These are phyloP conservation scores for Colletotrichum agaves DNA, from an alignment of 2,329 filamentous ascomycete species.

Conservation along the genomic window DNA sequence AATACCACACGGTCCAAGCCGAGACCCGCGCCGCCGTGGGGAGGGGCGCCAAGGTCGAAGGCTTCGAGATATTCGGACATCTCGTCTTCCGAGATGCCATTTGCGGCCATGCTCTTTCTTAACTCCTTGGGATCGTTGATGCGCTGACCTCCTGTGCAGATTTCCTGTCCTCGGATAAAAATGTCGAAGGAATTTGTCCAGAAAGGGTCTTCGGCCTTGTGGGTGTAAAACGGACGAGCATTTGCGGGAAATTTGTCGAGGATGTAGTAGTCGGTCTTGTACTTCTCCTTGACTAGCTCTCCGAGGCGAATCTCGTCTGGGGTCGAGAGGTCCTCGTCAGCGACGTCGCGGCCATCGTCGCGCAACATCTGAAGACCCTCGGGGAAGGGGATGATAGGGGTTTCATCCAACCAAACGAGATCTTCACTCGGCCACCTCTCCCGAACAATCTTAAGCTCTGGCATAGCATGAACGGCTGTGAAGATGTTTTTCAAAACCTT, in stretches of 20 bases:
- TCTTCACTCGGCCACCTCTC: constrained; percentile 88
- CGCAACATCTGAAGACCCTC: constrained; percentile 86
- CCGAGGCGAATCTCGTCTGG: constrained; percentile 89
- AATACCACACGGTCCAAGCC: constrained; percentile 90
- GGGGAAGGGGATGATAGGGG: constrained; percentile 81
- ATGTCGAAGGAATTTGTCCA: constrained; percentile 96
- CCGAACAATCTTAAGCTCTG: constrained; percentile 83
- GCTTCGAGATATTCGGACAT: constrained; percentile 93
- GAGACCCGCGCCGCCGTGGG: constrained; percentile 90
- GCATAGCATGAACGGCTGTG: constrained; percentile 54
- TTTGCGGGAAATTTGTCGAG: constrained; percentile 91
- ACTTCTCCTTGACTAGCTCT: constrained; percentile 85
- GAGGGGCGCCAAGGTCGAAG: constrained; percentile 89
- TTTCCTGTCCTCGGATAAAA: constrained; percentile 92
- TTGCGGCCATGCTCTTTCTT: constrained; percentile 79
- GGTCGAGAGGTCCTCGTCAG: constrained; percentile 84
- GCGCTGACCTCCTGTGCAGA: constrained; percentile 91
- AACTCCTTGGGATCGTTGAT: constrained; percentile 83
- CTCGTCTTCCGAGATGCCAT: constrained; percentile 79
- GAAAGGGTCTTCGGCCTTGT: constrained; percentile 78
- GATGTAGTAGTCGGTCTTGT: constrained; percentile 90
- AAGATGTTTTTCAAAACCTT: constrained; percentile 81
- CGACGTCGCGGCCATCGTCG: constrained; percentile 81
- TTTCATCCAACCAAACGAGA: constrained; percentile 87
- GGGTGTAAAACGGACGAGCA: constrained; percentile 91